Base-by-base conservation (phyloP, 805 yeast genomes). In the Naumovozyma baii region DNA sequence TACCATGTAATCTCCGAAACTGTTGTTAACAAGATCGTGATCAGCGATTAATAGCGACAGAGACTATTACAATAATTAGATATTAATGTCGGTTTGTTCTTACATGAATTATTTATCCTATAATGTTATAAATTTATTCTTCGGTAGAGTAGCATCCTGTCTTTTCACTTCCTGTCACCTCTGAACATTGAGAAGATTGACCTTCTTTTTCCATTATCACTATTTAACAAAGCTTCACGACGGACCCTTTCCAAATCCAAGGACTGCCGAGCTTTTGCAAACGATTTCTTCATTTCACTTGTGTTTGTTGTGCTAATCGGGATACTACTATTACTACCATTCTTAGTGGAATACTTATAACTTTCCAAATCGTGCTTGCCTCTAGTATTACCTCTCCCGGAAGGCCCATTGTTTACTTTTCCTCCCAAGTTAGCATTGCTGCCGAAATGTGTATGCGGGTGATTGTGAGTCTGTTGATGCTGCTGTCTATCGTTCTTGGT, bases 111-210 rank as follows among this genome's bases (percentile, higher is more conserved):
- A 22, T 22, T 22, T 22, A 22, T 22, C 26, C 9, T 22, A 22
- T 22, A 22, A 10, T 22, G 10, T 22, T 22, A n/a, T n/a, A n/a
- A n/a, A n/a, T n/a, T n/a, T n/a, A n/a, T n/a, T n/a, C n/a, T n/a
- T n/a, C n/a, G n/a, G n/a, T n/a, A n/a, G n/a, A n/a, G n/a, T n/a
- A n/a, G n/a, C n/a, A n/a, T n/a, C n/a, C 26, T 22, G 26, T 22
- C 26, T 7, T 22, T 22, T 40, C 31, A 47, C 39, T 47, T 51
- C 43, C 46, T 51, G 37, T 50, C 55, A 18, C 49, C 36, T 44
- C 54, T 52, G 32, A 58, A 55, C 18, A 52, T 55, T 7, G 61
- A 55, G 36, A 58, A 58, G 18, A 58, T 38, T 5, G 59, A 51
- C 18, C 50, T 46, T 42, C 57, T 54, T 44, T 55, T 57, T 20